phyloP scores from a whole-genome alignment of 176 grass and related monocot species.

The Dendrocalamus sinicus region DNA sequence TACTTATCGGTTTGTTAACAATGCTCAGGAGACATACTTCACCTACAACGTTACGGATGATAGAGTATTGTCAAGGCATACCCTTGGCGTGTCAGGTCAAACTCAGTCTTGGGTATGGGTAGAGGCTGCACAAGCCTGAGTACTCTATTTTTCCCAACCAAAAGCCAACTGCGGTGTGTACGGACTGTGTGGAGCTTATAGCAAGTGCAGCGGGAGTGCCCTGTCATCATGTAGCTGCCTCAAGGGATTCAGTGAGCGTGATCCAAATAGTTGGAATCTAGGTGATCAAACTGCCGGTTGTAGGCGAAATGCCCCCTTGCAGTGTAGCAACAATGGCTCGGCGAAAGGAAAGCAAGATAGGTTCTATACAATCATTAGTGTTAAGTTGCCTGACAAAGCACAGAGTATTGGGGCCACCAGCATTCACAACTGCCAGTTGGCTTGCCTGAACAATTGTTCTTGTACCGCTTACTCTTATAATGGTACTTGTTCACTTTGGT shows the following conservation, averaged over 20 bases:
- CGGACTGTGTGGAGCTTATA: conserved; percentile 30
- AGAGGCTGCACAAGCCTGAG: background rate
- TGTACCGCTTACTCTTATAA: conserved; percentile 36
- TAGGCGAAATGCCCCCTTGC: conserved; percentile 5
- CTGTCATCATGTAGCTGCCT: conserved; percentile 35
- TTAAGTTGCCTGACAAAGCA: conserved; percentile 19
- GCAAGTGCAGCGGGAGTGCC: conserved; percentile 15
- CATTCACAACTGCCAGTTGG: background rate
- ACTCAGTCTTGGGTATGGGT: background rate
- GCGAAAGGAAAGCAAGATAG: background rate
- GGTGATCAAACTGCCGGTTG: conserved; percentile 25
- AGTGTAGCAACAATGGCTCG: background rate
- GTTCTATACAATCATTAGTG: conserved; percentile 21
- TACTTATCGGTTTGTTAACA: conserved; percentile 15
- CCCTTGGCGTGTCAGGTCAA: background rate
- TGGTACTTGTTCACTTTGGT: conserved; percentile 31
- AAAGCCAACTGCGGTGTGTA: conserved; percentile 22
- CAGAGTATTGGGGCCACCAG: background rate
- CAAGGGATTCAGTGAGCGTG: conserved; percentile 14
- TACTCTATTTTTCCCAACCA: conserved; percentile 22
- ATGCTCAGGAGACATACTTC: conserved; percentile 18
- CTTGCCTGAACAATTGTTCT: conserved; percentile 43
- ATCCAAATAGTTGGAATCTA: conserved; percentile 23
- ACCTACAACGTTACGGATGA: conserved; percentile 4
- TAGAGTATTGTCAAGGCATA: background rate